Base-by-base conservation (phyloP, 139 green algal genomes). In the Volvox africanus region DNA sequence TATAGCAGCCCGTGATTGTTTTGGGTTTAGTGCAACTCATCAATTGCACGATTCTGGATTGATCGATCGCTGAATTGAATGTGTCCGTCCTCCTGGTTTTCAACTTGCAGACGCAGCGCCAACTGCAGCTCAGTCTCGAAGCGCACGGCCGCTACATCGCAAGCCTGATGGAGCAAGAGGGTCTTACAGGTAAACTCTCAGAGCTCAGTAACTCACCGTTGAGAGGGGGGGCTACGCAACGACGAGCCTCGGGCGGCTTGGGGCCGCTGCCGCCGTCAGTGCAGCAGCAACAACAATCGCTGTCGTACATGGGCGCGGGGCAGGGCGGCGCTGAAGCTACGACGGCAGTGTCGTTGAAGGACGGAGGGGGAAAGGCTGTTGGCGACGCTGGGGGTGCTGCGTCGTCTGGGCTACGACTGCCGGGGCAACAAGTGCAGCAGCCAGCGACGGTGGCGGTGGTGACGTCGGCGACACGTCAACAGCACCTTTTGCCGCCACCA, bases 91-190 rank as follows among this genome's bases (percentile, higher is more conserved):
- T 55, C 9, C 44, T n/a, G 44, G 44, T 14, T 55, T 55, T 16
- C 65, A 9, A 24, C 16, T 16, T n/a, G 11, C 95, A 99, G 96
- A 91, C 94, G 32, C 98, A 99, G 90, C 95, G 97, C 17, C 93
- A 97, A 94, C 94, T 99, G 91, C 98, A 99, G 94, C 93, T 98
- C 30, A 96, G 91, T 80, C 94, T 99, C 24, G 98, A 99, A 93
- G 95, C 95, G 35, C 98, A 99, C 93, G 95, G 96, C 30, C 96
- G 97, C 75, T 99, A 98, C 93, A 99, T 99, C 87, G 94, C 93
- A 73, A 95, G 71, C 68, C 92, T 97, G 35, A 94, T 96, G 92
- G 88, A 95, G 91, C 92, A 94, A 80, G 92, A 96, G 77, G 91
- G 93, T 88, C 80, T 89, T 35, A 89, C 89, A 12, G 26, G 50